Base-by-base conservation (phyloP, 2,329 filamentous ascomycete genomes). In the Colletotrichum aenigma region DNA sequence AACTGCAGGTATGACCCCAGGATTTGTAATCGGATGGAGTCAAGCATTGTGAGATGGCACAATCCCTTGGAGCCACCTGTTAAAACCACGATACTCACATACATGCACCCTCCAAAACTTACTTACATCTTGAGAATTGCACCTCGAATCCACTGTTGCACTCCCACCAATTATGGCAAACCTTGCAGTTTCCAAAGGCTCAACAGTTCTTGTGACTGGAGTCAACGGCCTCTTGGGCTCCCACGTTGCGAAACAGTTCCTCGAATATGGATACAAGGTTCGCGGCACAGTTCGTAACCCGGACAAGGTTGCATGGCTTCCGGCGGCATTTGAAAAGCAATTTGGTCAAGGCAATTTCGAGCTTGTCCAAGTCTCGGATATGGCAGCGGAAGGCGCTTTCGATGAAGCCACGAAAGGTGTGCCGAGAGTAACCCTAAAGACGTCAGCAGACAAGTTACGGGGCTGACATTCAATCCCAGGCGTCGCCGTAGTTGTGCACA, bases 151-250 rank as follows among this genome's bases (percentile, higher is more conserved):
- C 38, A 48, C 5, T 9, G 38, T 48, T 48, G 9, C 18, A 48
- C 38, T 1, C 3, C 5, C 38, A 58, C 1, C 26, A 61, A 30
- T 21, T 7, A 65, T 65, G 32, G 6, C 32, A n/a, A 56, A 73
- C 7, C 52, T 65, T 21, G 65, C 78, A 32, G 76, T 82, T 15
- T 68, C 79, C n/a, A 77, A 80, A 70, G 81, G 79, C 13, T 85
- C 85, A 1, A 78, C 79, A 56, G 80, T 89, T 32, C 83, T 89
- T 5, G 84, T 90, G 16, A 89, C 87, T 0, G 87, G 88, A 8
- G 85, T 82, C 3, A 89, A 84, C 64, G 87, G 88, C 38, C 88
- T 85, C 77, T 82, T 89, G 28, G 87, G 81, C 30, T 84, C 84
- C 8, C 85, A 89, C 58, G 80, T 87, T 5, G 80, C 82, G 36